A percentile compares a stretch with the other conserved stretches of the same genome.
These are phyloP conservation scores for Pythium volutum DNA, from an alignment of 352 stramenopile species.

Conservation along the genomic window DNA sequence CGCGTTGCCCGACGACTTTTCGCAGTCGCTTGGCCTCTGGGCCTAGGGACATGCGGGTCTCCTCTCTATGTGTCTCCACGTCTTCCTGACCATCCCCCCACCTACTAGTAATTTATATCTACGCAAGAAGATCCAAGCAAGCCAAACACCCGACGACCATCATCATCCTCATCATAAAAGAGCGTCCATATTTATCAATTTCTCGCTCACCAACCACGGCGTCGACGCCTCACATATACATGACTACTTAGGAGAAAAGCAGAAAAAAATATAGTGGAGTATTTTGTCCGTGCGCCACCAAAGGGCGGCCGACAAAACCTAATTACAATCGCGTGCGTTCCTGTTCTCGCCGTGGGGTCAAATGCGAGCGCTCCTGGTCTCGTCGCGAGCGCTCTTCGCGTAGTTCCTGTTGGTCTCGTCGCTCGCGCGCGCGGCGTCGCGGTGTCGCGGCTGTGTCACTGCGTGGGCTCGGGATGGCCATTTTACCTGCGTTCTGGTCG, in stretches of 20 bases:
- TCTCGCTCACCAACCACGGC: neutral
- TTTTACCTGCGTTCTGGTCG: slow-evolving; percentile 12
- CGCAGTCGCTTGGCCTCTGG: slow-evolving; percentile 22
- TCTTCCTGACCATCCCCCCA: neutral
- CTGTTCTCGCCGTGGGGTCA: slow-evolving; percentile 3
- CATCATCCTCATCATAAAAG: no score
- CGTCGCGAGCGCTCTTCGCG: slow-evolving; percentile 11
- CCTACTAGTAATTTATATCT: slow-evolving; percentile 1
- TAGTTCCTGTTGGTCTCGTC: neutral
- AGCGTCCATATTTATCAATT: neutral
- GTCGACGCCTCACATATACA: neutral
- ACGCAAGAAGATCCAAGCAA: neutral
- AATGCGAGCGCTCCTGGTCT: slow-evolving; percentile 1
- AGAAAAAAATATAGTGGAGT: neutral
- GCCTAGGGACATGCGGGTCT: neutral
- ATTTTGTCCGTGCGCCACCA: neutral
- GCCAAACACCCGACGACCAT: neutral
- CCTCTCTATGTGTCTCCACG: neutral
- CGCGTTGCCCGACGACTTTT: slow-evolving; percentile 24
- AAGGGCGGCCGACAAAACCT: neutral
- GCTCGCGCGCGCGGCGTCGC: slow-evolving; percentile 7
- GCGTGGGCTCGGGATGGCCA: neutral
- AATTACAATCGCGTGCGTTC: neutral
- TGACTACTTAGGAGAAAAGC: neutral
- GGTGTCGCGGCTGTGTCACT: neutral